A percentile compares a stretch with the other conserved stretches of the same genome.
Conservation (phyloP, 176 grass and related monocot species). For the Phyllostachys edulis region DNA sequence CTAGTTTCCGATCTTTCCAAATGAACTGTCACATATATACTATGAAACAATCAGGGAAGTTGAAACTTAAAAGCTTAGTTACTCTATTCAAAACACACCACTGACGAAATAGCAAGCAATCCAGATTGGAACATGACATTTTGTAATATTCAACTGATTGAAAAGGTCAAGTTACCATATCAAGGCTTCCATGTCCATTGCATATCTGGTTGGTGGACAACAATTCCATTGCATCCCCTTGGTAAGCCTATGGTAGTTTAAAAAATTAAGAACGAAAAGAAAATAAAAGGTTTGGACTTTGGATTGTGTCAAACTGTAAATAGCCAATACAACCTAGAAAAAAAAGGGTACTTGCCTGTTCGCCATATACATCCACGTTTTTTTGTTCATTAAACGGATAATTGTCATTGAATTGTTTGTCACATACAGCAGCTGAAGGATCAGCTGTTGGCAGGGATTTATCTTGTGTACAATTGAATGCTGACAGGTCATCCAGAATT, state of each 20-base stretch:
- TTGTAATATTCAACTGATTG: conserved; percentile 6
- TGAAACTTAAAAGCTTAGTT: conserved; percentile 23
- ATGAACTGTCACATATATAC: neutral
- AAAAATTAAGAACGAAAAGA: conserved; percentile 8
- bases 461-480: conserved; percentile 42
- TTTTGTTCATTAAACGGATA: conserved; percentile 47
- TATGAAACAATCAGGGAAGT: neutral
- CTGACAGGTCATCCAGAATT: conserved; percentile 50
- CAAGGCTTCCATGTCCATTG: conserved; percentile 28
- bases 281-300: conserved; percentile 5
- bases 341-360: conserved; percentile 48
- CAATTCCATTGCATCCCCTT: conserved; percentile 52
- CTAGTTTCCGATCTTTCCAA: neutral
- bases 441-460: conserved; percentile 40
- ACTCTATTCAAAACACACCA: neutral
- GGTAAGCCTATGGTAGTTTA: conserved; percentile 44
- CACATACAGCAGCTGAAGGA: conserved; percentile 37
- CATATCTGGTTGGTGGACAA: conserved; percentile 41
- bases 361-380: conserved; percentile 33
- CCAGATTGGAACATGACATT: neutral
- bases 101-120: neutral
- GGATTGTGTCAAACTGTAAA: neutral
- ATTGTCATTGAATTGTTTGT: conserved; percentile 31
- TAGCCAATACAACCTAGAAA: neutral
- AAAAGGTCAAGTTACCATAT: conserved; percentile 53